A percentile compares a stretch with the other conserved stretches of the same genome.
Evolutionary conservation across 495 filamentous ascomycete genomes (phyloP).

Genomic region (Bacidia rubella): DNA sequence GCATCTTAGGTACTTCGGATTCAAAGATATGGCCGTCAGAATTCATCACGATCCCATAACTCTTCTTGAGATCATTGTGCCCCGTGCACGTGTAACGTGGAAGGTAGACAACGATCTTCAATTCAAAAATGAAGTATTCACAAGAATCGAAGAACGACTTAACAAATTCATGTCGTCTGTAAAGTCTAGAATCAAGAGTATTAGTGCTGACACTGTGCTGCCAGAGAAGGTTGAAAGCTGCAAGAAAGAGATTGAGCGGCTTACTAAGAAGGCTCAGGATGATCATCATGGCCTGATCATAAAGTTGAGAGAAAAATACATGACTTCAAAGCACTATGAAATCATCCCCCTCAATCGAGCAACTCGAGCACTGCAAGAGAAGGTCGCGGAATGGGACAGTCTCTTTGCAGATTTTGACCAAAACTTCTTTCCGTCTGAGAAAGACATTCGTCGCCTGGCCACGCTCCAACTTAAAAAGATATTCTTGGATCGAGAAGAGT

Average conservation of each 20-base stretch:
- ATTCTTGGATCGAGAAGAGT: constrained; percentile 75
- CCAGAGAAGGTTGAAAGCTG: constrained; percentile 72
- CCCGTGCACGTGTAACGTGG: constrained; percentile 81
- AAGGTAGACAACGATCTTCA: constrained; percentile 87
- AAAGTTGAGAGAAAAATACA: constrained; percentile 80
- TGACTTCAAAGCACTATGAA: constrained; percentile 88
- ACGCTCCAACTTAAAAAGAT: constrained; percentile 88
- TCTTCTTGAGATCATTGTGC: constrained; percentile 90
- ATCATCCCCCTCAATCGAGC: constrained; percentile 84
- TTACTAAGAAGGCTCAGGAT: constrained; percentile 63
- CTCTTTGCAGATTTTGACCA: constrained; percentile 81
- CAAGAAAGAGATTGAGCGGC: constrained; percentile 60
- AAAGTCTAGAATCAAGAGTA: constrained; percentile 65
- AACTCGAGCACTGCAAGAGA: constrained; percentile 79
- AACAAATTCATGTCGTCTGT: constrained; percentile 79
- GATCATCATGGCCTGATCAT: constrained; percentile 59
- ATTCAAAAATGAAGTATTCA: constrained; percentile 84
- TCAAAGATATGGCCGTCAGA: constrained; percentile 67
- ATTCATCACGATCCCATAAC: constrained; percentile 88
- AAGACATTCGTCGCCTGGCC: constrained; percentile 86
- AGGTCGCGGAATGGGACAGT: constrained; percentile 84
- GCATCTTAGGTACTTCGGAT: constrained; percentile 84
- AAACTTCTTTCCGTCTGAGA: constrained; percentile 91
- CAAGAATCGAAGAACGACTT: constrained; percentile 62
- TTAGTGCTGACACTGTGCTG: constrained; percentile 80